A percentile compares a stretch with the other conserved stretches of the same genome.
phyloP scores from a whole-genome alignment of 225 moss, liverwort and hornwort genomes.

The Polytrichum commune region DNA sequence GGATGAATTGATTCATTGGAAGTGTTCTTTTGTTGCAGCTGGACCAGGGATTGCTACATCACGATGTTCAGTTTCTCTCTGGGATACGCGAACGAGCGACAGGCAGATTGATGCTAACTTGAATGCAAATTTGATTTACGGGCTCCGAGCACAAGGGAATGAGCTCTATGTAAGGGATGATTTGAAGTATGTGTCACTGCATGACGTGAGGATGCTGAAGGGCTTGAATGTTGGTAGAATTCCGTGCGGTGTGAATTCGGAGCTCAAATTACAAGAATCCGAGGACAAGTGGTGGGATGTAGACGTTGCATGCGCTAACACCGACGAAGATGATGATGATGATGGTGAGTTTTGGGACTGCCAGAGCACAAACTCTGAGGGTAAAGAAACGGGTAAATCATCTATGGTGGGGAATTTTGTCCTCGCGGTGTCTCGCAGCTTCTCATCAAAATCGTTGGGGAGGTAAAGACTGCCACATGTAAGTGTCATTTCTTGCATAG shows the following conservation, averaged over 20 bases:
- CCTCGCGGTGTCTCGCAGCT: constrained; percentile 28
- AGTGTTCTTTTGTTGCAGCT: constrained; percentile 14
- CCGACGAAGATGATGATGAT: constrained; percentile 22
- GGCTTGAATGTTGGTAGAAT: constrained; percentile 8
- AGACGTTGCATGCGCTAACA: constrained; percentile 3
- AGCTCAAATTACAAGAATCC: background rate
- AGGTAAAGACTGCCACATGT: background rate
- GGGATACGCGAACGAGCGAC: constrained; percentile 36
- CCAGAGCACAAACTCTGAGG: background rate
- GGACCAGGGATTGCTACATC: constrained; percentile 19
- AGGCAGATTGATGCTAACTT: constrained; percentile 16
- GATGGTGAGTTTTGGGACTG: constrained; percentile 34
- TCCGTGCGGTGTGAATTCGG: background rate
- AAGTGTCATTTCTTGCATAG: too few species aligned
- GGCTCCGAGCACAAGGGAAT: constrained; percentile 12
- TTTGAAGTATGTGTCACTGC: constrained; percentile 6
- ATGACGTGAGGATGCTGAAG: constrained; percentile 43
- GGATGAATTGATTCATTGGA: background rate
- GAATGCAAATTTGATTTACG: constrained; percentile 15
- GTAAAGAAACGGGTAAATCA: constrained; percentile 10
- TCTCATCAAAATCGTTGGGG: constrained; percentile 17
- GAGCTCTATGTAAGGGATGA: constrained; percentile 27
- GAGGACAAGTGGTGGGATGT: constrained; percentile 50
- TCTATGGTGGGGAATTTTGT: constrained; percentile 35
- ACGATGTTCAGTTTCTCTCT: constrained; percentile 32